Conservation (phyloP, 1,139 yeast species). For the Wickerhamiella pararugosa region DNA sequence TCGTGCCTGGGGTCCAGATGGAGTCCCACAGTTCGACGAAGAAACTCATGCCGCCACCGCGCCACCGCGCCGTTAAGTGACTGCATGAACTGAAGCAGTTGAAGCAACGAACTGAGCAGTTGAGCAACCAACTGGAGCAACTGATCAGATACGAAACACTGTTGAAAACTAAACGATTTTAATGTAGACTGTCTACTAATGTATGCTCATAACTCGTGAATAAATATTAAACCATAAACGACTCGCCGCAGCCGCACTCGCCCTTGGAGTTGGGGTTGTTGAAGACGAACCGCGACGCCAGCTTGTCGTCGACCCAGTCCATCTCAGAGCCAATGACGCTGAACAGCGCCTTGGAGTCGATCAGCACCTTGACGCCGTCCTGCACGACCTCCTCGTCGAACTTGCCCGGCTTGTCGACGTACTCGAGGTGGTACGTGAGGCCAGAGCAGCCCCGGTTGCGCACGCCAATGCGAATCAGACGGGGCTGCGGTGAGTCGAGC, state of each 20-base stretch:
- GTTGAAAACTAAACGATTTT: too few species aligned
- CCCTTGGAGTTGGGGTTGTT: constrained; percentile 94
- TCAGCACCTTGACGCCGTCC: constrained; percentile 82
- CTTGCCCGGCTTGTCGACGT: constrained; percentile 77
- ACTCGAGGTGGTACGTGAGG: constrained; percentile 76
- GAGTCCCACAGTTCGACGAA: constrained; percentile 73
- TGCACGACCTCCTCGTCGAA: constrained; percentile 80
- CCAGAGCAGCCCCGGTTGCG: constrained; percentile 95
- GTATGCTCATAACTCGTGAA: background rate
- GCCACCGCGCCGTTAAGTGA: too few species aligned
- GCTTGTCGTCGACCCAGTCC: constrained; percentile 96
- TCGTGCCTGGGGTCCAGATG: constrained; percentile 84
- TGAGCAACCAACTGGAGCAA: too few species aligned
- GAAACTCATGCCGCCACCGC: constrained; percentile 13
- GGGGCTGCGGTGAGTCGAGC: constrained; percentile 69
- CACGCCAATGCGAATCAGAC: constrained; percentile 85
- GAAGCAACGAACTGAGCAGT: too few species aligned
- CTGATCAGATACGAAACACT: too few species aligned
- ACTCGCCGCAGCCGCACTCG: constrained; percentile 97
- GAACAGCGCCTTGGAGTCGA: constrained; percentile 90
- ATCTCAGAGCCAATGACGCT: constrained; percentile 93
- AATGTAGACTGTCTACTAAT: too few species aligned
- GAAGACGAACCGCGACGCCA: constrained; percentile 78
- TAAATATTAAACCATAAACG: constrained; percentile 64
- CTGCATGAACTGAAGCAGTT: too few species aligned